Percentiles rank a stretch among this genome's conserved stretches.
Evolutionary conservation across 2,329 filamentous ascomycete species (phyloP).

Genomic region (Intubia oerlemansii): DNA sequence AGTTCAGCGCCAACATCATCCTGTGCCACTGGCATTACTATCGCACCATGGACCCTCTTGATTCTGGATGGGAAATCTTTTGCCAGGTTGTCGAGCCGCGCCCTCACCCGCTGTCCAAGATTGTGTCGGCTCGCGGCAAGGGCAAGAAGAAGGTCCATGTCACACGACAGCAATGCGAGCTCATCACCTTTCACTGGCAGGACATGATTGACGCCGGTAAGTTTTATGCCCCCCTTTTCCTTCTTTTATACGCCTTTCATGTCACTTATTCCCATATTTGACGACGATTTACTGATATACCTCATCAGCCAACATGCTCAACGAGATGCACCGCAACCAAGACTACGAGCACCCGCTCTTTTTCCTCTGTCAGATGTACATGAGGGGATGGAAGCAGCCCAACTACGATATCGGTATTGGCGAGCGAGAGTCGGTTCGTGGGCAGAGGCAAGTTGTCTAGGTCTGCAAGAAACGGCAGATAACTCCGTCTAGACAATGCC

Average conservation of each 20-base stretch:
- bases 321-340: slow-evolving; percentile 1
- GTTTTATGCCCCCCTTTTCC: too few relatives aligned
- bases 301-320: slow-evolving; percentile 1
- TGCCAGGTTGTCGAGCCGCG: slow-evolving; percentile 5
- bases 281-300: too few relatives aligned
- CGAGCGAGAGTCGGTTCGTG: too few relatives aligned
- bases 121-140: slow-evolving; percentile 10
- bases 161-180: slow-evolving; percentile 12
- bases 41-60: slow-evolving; percentile 15
- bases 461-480: too few relatives aligned
- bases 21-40: slow-evolving; percentile 30
- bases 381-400: slow-evolving; percentile 21
- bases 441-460: too few relatives aligned
- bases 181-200: slow-evolving; percentile 13
- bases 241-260: too few relatives aligned
- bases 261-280: too few relatives aligned
- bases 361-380: slow-evolving; percentile 25
- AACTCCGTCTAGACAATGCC: too few relatives aligned
- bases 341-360: slow-evolving; percentile 19
- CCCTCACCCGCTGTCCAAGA: slow-evolving; percentile 1
- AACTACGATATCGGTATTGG: too few relatives aligned
- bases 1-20: slow-evolving; percentile 23
- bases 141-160: slow-evolving; percentile 9
- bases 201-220: slow-evolving; percentile 9
- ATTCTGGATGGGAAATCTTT: slow-evolving; percentile 11